phyloP scores from a whole-genome alignment of 345 rosid genomes.

The Clarkia xantiana region DNA sequence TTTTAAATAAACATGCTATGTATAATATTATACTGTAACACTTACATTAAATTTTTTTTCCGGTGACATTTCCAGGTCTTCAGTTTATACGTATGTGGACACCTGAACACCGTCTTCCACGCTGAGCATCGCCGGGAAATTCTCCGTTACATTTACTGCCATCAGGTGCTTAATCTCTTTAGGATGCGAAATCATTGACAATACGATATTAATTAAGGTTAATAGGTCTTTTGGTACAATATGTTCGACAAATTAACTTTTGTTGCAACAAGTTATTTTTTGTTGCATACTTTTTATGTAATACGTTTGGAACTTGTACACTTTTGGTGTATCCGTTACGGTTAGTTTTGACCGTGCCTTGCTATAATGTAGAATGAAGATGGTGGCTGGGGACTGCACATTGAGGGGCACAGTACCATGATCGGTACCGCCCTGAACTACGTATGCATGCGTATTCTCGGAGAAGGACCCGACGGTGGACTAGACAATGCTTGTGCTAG shows the following conservation, averaged over 20 bases:
- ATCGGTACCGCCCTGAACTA: slow-evolving; percentile 30
- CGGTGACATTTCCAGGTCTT: slow-evolving; percentile 15
- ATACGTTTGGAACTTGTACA: too few species aligned
- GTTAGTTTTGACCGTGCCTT: too few species aligned
- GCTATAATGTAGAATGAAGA: slow-evolving; percentile 25
- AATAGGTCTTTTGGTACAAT: too few species aligned
- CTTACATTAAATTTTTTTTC: background rate
- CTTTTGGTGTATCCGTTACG: too few species aligned
- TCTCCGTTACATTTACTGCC: slow-evolving; percentile 21
- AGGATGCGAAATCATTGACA: too few species aligned
- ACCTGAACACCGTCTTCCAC: slow-evolving; percentile 13
- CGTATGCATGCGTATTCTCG: slow-evolving; percentile 36
- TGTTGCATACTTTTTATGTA: too few species aligned
- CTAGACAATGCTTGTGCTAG: slow-evolving; percentile 27
- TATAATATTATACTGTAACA: too few species aligned
- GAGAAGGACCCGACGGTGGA: slow-evolving; percentile 34
- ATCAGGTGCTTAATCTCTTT: slow-evolving; percentile 12
- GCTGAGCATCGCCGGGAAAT: slow-evolving; percentile 19
- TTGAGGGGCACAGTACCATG: slow-evolving; percentile 45
- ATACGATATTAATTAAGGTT: too few species aligned
- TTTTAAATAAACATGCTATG: too few species aligned
- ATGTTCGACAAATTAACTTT: too few species aligned
- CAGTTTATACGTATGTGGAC: slow-evolving; percentile 15
- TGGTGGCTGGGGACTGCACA: slow-evolving; percentile 51
- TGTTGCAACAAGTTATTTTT: too few species aligned